Conservation (phyloP, 306 rosid genomes). For the Lablab purpureus region DNA sequence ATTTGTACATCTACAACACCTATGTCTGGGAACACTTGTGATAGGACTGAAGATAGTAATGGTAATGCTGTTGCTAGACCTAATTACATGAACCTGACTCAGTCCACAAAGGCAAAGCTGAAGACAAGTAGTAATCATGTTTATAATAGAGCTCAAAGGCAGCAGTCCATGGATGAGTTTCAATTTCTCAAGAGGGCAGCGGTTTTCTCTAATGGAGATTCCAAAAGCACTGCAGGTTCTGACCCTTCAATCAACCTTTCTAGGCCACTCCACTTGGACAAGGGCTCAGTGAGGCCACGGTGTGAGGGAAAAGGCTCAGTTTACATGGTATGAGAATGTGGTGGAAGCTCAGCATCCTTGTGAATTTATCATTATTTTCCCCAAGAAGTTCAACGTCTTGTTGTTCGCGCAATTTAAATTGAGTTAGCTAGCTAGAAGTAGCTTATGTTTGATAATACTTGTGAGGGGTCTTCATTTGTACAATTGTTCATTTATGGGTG, state of each 20-base stretch:
- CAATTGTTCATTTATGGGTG: slow-evolving; percentile 39
- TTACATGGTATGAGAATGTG: slow-evolving; percentile 12
- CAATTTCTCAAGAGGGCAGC: slow-evolving; percentile 75
- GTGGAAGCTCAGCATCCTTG: slow-evolving; percentile 36
- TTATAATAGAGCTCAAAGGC: slow-evolving; percentile 77
- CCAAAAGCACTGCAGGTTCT: slow-evolving; percentile 81
- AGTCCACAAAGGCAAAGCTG: slow-evolving; percentile 85
- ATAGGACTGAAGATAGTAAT: slow-evolving; percentile 79
- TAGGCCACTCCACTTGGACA: slow-evolving; percentile 66
- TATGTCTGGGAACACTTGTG: slow-evolving; percentile 74
- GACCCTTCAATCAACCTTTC: slow-evolving; percentile 73
- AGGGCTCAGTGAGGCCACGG: slow-evolving; percentile 57
- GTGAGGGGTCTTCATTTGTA: slow-evolving; percentile 46
- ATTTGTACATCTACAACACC: slow-evolving; percentile 89
- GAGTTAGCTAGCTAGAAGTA: slow-evolving; percentile 40
- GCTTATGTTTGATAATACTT: slow-evolving; percentile 45
- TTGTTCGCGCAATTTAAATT: slow-evolving; percentile 57
- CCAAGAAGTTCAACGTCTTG: slow-evolving; percentile 75
- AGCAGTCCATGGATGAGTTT: slow-evolving; percentile 96
- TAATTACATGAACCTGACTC: slow-evolving; percentile 85
- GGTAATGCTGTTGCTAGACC: slow-evolving; percentile 69
- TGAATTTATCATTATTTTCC: slow-evolving; percentile 39
- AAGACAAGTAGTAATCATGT: slow-evolving; percentile 45
- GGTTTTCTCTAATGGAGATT: slow-evolving; percentile 72
- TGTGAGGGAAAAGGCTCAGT: slow-evolving; percentile 37